Base-by-base conservation (phyloP, 2,329 filamentous ascomycete genomes). In the Hypoxylon sp. region DNA sequence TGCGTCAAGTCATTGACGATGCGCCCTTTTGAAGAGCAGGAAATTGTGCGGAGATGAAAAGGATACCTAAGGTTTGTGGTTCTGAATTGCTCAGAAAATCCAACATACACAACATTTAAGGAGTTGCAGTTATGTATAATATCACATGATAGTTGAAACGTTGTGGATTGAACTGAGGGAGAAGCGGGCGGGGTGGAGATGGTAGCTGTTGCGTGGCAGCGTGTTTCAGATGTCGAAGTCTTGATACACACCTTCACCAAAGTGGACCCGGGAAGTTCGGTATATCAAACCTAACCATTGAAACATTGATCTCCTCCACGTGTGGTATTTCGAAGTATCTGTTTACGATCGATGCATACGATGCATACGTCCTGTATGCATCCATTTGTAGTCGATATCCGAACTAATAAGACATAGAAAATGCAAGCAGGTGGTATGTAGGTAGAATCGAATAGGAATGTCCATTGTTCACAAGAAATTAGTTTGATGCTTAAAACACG, bases 181-280 rank as follows among this genome's bases (percentile, higher is more conserved):
- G 42, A 42, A 48, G 59, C 29, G 35, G 60, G 51, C 10, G 55
- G 46, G n/a, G 39, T 65, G 53, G 53, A 51, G 54, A 59, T 27
- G 35, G n/a, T 35, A 17, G 62, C 60, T 57, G 53, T 65, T 65
- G 68, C 55, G 59, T 68, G 57, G 69, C 64, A 65, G 62, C 62
- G 19, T 68, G 72, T 73, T 73, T 73, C 72, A 73, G 70, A 72
- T 67, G 57, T 52, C 15, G 54, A 65, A 64, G 48, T 67, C 68
- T 68, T 52, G 55, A 62, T 63, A 65, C 62, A 58, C 65, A 59
- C 68, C 50, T 68, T 50, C 37, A 47, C 6, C 19, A 35, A 51
- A 19, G 46, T 61, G 60, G 60, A 54, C 21, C 54, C 15, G 3
- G 24, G 21, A 61, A 42, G 51, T 21, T 27, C 51, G 58, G 31